These are phyloP conservation scores for Trichophyton benhamiae DNA, from an alignment of 2,329 filamentous ascomycete species.

Conservation along the genomic window DNA sequence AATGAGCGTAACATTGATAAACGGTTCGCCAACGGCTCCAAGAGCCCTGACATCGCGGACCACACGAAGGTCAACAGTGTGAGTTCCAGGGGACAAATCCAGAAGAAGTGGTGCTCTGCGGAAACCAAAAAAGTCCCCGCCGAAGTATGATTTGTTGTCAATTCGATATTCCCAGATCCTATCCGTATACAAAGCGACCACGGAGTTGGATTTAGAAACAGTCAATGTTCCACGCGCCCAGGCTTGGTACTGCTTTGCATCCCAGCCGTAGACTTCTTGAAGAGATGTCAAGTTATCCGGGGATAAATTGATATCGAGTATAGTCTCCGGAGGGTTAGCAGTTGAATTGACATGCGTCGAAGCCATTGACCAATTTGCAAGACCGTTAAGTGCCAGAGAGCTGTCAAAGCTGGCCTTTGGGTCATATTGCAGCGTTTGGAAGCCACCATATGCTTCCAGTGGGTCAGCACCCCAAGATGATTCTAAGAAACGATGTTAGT, in stretches of 20 bases:
- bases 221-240: slow-evolving; percentile 43
- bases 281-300: slow-evolving; percentile 44
- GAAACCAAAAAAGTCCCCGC: slow-evolving; percentile 46
- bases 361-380: slow-evolving; percentile 37
- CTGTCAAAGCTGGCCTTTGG: slow-evolving; percentile 34
- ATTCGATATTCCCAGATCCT: slow-evolving; percentile 43
- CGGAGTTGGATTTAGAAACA: slow-evolving; percentile 21
- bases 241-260: slow-evolving; percentile 46
- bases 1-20: slow-evolving; percentile 32
- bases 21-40: slow-evolving; percentile 40
- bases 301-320: slow-evolving; percentile 36
- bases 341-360: slow-evolving; percentile 22
- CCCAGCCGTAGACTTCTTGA: slow-evolving; percentile 46
- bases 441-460: slow-evolving; percentile 42
- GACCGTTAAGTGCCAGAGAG: slow-evolving; percentile 41
- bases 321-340: slow-evolving; percentile 23
- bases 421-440: slow-evolving; percentile 36
- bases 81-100: slow-evolving; percentile 37
- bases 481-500: slow-evolving; percentile 28
- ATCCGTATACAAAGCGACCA: slow-evolving; percentile 36
- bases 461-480: slow-evolving; percentile 49
- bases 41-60: slow-evolving; percentile 46
- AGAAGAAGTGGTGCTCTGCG: slow-evolving; percentile 40
- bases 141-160: slow-evolving; percentile 41
- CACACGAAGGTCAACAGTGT: slow-evolving; percentile 42